A percentile compares a stretch with the other conserved stretches of the same genome.
These are phyloP conservation scores for Saksenaea vasiformis DNA, from an alignment of 371 early-diverging fungal genomes.

Conservation along the genomic window DNA sequence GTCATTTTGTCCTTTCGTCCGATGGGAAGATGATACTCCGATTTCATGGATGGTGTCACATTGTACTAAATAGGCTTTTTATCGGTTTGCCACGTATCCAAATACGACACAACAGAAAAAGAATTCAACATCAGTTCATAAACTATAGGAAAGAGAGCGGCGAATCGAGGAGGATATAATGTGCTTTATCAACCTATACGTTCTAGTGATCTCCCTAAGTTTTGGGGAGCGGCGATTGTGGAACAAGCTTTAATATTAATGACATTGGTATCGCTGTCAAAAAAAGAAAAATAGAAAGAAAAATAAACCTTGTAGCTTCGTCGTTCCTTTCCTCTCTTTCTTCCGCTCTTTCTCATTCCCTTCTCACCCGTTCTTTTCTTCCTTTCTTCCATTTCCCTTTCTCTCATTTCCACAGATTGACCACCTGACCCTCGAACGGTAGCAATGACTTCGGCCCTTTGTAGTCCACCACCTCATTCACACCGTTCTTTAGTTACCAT, in stretches of 20 bases:
- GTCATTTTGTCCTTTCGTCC: too few species aligned
- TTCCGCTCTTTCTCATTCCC: background rate
- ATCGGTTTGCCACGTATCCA: background rate
- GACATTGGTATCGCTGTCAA: background rate
- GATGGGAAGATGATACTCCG: too few species aligned
- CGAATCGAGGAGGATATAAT: background rate
- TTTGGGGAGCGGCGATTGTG: background rate
- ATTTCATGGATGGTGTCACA: background rate
- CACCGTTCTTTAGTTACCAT: conserved; percentile 19
- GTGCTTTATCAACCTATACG: background rate
- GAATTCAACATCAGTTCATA: background rate
- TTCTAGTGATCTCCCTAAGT: background rate
- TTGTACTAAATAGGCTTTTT: background rate
- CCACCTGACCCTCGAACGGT: conserved; percentile 13
- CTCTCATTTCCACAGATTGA: background rate
- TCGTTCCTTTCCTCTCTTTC: background rate
- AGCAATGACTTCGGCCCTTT: conserved; percentile 11
- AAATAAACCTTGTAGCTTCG: conserved; percentile 1
- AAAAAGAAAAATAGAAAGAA: conserved; percentile 10
- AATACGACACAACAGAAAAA: background rate
- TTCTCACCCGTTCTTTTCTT: conserved; percentile 9
- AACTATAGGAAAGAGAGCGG: background rate
- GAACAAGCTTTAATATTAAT: background rate
- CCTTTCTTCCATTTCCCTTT: conserved; percentile 1
- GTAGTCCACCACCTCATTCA: conserved; percentile 10